Base-by-base conservation (phyloP, 768 basidiomycete genomes). In the Suillus plorans region DNA sequence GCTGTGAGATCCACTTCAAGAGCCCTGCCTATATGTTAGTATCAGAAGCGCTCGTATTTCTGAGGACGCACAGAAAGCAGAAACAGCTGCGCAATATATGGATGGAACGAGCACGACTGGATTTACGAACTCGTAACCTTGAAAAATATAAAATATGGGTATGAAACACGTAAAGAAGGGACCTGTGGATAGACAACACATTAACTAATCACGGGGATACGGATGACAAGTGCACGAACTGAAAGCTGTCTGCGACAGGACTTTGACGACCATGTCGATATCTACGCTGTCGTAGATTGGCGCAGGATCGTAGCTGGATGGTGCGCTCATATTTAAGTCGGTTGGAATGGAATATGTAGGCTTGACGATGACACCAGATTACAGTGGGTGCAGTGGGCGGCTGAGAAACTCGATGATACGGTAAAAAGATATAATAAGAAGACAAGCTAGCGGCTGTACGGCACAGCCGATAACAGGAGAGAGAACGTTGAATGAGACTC, bases 151-250 rank as follows among this genome's bases (percentile, higher is more conserved):
- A 74, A 94, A 91, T 28, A 93, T 71, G 2, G 94, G 92, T 65
- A 96, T 80, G 66, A 95, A 88, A 76, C 84, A 84, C 12, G 90
- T 80, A 78, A 97, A 96, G 81, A 94, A 91, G 20, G 95, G 94
- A 68, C 91, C 92, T 94, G 69, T 45, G 52, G 62, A 22, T 47
- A 63, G 8, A 60, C 25, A 37, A 41, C 64, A 59, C 25, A 65
- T 65, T 25, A 69, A 39, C 13, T 55, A 56, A n/a, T 66, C 41
- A 39, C 6, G 12, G 12, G 34, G 25, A 34, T 14, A 58, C 18
- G 37, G 31, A 63, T 47, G 53, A 18, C 25, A 52, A 55, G 47
- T 42, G n/a, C 45, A 76, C 89, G 74, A 65, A 91, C 94, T 93
- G 81, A 96, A 92, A 34, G 81, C 80, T 1, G 95, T 96, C 72